These are phyloP conservation scores for Didymosphaeria variabile DNA, from an alignment of 2,329 filamentous ascomycete species.

Conservation along the genomic window DNA sequence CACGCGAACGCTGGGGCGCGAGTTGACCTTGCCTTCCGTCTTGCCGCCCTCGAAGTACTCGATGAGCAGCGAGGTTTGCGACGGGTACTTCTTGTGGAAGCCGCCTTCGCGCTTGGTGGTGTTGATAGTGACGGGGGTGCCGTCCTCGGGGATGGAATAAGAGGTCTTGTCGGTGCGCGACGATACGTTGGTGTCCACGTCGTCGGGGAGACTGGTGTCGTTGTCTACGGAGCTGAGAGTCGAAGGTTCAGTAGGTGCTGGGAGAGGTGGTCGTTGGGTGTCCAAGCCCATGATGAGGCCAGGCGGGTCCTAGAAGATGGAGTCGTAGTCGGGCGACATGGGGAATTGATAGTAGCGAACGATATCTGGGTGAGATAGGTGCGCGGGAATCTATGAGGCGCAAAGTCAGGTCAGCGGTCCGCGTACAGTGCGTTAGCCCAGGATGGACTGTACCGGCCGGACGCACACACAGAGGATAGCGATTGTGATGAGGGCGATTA, in stretches of 20 bases:
- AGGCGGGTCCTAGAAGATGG: slow-evolving; percentile 41
- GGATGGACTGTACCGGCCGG: slow-evolving; percentile 26
- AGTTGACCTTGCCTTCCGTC: slow-evolving; percentile 65
- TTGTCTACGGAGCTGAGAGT: slow-evolving; percentile 68
- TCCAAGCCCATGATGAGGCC: slow-evolving; percentile 56
- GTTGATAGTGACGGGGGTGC: slow-evolving; percentile 89
- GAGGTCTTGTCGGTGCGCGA: slow-evolving; percentile 74
- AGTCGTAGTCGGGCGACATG: slow-evolving; percentile 41
- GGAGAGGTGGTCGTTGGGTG: slow-evolving; percentile 68
- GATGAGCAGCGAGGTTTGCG: slow-evolving; percentile 90
- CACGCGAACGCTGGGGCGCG: slow-evolving; percentile 83
- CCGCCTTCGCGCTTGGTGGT: slow-evolving; percentile 72
- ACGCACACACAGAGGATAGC: slow-evolving; percentile 17
- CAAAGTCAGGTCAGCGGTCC: slow-evolving; percentile 33
- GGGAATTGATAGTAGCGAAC: slow-evolving; percentile 25
- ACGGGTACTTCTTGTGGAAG: slow-evolving; percentile 65
- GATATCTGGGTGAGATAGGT: slow-evolving; percentile 5
- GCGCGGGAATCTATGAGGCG: neutral
- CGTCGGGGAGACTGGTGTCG: slow-evolving; percentile 56
- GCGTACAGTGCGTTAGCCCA: slow-evolving; percentile 15
- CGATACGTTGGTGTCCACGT: slow-evolving; percentile 73
- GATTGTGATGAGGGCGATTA: slow-evolving; percentile 17
- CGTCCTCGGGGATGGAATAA: slow-evolving; percentile 85
- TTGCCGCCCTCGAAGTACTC: slow-evolving; percentile 93
- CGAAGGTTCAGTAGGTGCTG: slow-evolving; percentile 80